These are phyloP conservation scores for Fusarium sp. DNA, from an alignment of 2,329 filamentous ascomycete species.

Conservation along the genomic window DNA sequence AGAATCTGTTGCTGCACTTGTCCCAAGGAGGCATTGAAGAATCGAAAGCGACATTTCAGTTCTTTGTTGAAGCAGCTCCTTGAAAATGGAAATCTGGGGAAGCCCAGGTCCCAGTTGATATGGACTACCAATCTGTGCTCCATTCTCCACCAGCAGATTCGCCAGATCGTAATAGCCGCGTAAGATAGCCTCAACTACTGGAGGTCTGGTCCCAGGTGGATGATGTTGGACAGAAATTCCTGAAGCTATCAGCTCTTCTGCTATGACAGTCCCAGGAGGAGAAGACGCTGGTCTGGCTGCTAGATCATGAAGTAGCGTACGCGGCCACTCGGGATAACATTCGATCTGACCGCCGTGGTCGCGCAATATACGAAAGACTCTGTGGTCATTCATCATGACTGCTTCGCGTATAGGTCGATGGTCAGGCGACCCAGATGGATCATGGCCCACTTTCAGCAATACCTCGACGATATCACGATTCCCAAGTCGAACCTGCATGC, in stretches of 20 bases:
- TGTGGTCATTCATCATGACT: not conserved
- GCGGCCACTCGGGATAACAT: not conserved
- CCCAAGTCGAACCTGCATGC: not conserved
- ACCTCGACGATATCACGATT: not conserved
- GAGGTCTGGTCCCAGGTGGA: not conserved
- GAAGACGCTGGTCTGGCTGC: not conserved
- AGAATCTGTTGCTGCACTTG: not conserved
- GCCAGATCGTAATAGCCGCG: not conserved
- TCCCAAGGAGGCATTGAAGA: not conserved
- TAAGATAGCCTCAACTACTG: not conserved
- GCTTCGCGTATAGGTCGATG: not conserved
- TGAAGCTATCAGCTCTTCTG: not conserved
- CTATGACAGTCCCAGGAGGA: not conserved
- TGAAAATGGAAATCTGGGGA: not conserved
- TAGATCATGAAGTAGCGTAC: not conserved
- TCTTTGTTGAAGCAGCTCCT: not conserved
- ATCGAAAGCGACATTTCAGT: not conserved
- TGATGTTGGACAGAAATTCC: not conserved
- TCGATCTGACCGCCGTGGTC: not conserved
- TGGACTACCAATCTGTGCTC: not conserved
- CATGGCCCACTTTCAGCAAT: not conserved
- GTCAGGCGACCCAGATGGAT: not conserved
- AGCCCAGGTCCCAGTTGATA: accelerated
- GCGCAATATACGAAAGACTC: not conserved
- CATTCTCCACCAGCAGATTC: not conserved